These are phyloP conservation scores for Odontarrhena argentea DNA, from an alignment of 345 rosid genomes.

Conservation along the genomic window DNA sequence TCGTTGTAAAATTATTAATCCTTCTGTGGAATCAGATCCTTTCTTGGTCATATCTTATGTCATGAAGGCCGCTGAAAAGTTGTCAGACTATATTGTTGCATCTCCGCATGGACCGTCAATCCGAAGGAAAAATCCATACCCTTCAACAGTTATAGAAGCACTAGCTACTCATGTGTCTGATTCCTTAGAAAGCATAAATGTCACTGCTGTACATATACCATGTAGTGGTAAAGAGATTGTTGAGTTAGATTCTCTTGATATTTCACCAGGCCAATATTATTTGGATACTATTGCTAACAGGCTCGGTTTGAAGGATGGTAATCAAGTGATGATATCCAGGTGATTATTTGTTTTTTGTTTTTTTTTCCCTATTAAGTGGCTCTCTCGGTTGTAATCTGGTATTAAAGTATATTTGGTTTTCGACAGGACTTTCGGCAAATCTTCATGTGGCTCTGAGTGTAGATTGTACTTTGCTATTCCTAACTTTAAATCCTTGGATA, in stretches of 20 bases:
- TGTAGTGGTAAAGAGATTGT: conserved; percentile 48
- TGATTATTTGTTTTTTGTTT: conserved; percentile 30
- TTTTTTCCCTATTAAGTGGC: conserved; percentile 8
- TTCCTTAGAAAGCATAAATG: conserved; percentile 31
- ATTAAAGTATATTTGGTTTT: conserved; percentile 35
- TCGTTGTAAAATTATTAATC: conserved; percentile 68
- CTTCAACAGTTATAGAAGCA: conserved; percentile 51
- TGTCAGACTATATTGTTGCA: conserved; percentile 49
- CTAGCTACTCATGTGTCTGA: conserved; percentile 44
- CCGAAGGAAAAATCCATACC: conserved; percentile 56
- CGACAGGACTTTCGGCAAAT: conserved; percentile 78
- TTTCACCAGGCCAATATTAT: conserved; percentile 58
- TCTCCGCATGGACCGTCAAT: conserved; percentile 54
- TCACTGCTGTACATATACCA: conserved; percentile 59
- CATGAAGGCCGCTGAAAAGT: conserved; percentile 64
- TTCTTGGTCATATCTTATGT: conserved; percentile 55
- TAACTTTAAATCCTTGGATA: conserved; percentile 40
- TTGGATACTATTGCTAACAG: conserved; percentile 70
- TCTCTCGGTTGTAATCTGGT: conserved; percentile 17
- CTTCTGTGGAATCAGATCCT: conserved; percentile 65
- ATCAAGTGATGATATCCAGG: conserved; percentile 76
- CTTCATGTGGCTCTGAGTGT: conserved; percentile 84
- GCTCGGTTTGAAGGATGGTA: conserved; percentile 65
- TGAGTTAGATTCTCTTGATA: conserved; percentile 48
- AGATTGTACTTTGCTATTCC: conserved; percentile 73